A percentile compares a stretch with the other conserved stretches of the same genome.
Conservation (phyloP, 176 grass and related monocot genomes). For the Zoysia pacifica region DNA sequence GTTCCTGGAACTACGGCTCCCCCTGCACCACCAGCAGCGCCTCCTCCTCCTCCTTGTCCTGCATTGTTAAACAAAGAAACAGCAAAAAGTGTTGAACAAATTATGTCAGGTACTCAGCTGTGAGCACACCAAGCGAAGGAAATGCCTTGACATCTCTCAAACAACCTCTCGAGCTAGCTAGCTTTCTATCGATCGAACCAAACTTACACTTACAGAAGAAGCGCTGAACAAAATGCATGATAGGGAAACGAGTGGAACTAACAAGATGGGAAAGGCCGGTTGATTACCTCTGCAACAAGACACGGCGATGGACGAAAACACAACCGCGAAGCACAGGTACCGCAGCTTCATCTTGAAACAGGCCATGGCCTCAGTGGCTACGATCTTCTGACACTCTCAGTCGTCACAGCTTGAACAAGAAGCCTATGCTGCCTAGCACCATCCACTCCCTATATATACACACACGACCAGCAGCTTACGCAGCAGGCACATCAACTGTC, state of each 20-base stretch:
- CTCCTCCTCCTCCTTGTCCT: conserved; percentile 50
- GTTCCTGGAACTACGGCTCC: conserved; percentile 41
- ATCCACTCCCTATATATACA: neutral
- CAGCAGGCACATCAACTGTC: conserved; percentile 27
- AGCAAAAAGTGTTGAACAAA: neutral
- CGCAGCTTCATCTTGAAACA: conserved; percentile 33
- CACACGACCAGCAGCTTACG: neutral
- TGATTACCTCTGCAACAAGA: conserved; percentile 61
- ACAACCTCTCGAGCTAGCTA: neutral
- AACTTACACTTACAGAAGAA: neutral
- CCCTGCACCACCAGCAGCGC: neutral
- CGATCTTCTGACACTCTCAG: neutral
- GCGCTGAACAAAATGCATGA: neutral
- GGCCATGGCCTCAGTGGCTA: conserved; percentile 39
- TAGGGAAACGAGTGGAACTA: neutral
- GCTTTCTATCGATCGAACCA: neutral
- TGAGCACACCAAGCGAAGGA: neutral
- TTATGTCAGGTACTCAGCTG: neutral
- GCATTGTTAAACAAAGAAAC: conserved; percentile 26
- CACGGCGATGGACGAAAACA: conserved; percentile 44
- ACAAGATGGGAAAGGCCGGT: neutral
- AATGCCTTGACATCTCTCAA: neutral
- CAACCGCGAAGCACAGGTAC: conserved; percentile 24
- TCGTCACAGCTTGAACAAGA: neutral
- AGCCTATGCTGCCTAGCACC: neutral